Conservation (phyloP, 805 yeast species). For the Spathaspora gorwiae region DNA sequence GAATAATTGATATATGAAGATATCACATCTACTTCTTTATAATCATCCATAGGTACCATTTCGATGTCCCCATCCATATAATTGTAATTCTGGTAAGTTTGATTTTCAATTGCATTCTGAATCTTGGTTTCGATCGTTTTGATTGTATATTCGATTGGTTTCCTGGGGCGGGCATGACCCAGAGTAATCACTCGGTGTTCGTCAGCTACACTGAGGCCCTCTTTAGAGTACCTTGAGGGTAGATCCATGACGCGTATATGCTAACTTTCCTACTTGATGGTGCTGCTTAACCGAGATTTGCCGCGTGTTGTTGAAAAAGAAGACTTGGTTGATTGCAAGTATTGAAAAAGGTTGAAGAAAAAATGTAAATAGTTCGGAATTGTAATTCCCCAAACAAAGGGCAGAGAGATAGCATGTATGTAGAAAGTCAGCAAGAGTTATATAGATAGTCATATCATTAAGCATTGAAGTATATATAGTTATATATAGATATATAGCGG, state of each 20-base stretch:
- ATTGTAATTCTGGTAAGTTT: slow-evolving; percentile 3
- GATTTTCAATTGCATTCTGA: slow-evolving; percentile 14
- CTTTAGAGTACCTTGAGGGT: slow-evolving; percentile 37
- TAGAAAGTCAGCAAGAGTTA: too few species aligned
- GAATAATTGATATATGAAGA: slow-evolving; percentile 32
- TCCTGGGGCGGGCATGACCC: slow-evolving; percentile 11
- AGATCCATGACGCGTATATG: slow-evolving; percentile 10
- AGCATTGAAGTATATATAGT: too few species aligned
- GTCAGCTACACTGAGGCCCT: slow-evolving; percentile 24
- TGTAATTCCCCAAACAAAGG: too few species aligned
- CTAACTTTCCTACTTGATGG: too few species aligned
- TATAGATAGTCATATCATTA: too few species aligned
- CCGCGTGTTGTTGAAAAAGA: too few species aligned
- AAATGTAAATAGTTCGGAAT: too few species aligned
- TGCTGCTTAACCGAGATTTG: too few species aligned
- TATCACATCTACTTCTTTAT: slow-evolving; percentile 38
- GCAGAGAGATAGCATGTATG: too few species aligned
- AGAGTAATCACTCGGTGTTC: slow-evolving; percentile 21
- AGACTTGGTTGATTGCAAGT: too few species aligned
- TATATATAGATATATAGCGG: too few species aligned
- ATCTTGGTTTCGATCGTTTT: slow-evolving; percentile 23
- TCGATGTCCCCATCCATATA: slow-evolving; percentile 35
- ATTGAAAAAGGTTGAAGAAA: too few species aligned
- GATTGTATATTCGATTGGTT: slow-evolving; percentile 19
- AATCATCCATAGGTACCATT: slow-evolving; percentile 47